phyloP scores from a whole-genome alignment of 2,329 filamentous ascomycete species.

The Neonectria coccinea region DNA sequence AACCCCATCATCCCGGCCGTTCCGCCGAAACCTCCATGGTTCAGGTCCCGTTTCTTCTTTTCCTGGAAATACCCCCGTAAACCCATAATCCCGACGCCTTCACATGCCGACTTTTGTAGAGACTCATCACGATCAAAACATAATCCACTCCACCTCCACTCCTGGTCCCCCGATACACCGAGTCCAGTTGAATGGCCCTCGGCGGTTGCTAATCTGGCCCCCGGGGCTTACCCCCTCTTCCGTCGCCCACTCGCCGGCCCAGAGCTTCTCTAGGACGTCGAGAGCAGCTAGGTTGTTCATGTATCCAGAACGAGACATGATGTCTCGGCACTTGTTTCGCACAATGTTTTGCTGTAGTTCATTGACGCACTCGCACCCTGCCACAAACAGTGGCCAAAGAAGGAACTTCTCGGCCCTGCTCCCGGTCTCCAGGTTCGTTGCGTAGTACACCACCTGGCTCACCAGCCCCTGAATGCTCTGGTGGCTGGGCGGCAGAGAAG shows the following conservation, averaged over 20 bases:
- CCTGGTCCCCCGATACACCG: slow-evolving; percentile 67
- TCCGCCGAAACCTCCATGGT: not conserved
- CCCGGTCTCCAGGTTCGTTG: slow-evolving; percentile 79
- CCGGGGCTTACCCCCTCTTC: slow-evolving; percentile 51
- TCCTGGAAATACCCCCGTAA: slow-evolving; percentile 14
- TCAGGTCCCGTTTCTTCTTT: slow-evolving; percentile 13
- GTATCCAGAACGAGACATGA: slow-evolving; percentile 90
- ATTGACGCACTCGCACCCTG: slow-evolving; percentile 88
- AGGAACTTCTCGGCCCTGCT: slow-evolving; percentile 86
- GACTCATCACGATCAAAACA: slow-evolving; percentile 61
- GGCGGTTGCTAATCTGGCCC: slow-evolving; percentile 51
- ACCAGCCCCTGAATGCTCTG: slow-evolving; percentile 87
- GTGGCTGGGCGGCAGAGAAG: slow-evolving; percentile 77
- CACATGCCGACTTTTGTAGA: slow-evolving; percentile 35
- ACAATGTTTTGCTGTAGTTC: slow-evolving; percentile 83
- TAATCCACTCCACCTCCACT: slow-evolving; percentile 74
- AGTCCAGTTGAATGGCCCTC: slow-evolving; percentile 69
- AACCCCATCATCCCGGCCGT: slow-evolving; percentile 1
- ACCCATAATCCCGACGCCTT: slow-evolving; percentile 18
- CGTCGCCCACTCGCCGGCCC: slow-evolving; percentile 68
- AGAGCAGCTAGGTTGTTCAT: slow-evolving; percentile 92
- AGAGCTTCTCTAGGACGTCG: slow-evolving; percentile 86
- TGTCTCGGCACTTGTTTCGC: slow-evolving; percentile 83
- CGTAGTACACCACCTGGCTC: slow-evolving; percentile 84
- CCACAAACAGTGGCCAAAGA: slow-evolving; percentile 92